Evolutionary conservation across 106 monocot genomes (phyloP).

Genomic region (Vanilla planifolia): DNA sequence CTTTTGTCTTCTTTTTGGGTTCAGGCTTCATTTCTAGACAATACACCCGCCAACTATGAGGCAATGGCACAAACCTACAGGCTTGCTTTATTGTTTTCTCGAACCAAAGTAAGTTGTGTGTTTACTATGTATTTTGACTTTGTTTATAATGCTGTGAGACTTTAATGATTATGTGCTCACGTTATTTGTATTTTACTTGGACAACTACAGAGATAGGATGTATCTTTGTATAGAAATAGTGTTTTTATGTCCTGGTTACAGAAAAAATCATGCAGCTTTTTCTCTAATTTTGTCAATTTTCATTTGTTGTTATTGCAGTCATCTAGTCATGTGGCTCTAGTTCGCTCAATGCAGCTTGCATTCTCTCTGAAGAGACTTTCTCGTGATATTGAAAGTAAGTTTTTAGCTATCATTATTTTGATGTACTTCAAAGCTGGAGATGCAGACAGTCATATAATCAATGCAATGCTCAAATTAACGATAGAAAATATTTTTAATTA

Average conservation of each 20-base stretch:
- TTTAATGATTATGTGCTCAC: neutral
- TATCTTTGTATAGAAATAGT: too few relatives aligned
- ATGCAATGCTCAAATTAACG: too few relatives aligned
- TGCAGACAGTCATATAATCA: too few relatives aligned
- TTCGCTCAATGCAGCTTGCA: constrained; percentile 82
- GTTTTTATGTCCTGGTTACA: neutral
- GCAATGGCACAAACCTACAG: constrained; percentile 78
- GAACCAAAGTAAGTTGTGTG: constrained; percentile 43
- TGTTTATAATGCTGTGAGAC: neutral
- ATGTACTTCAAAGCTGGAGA: too few relatives aligned
- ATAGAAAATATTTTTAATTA: too few relatives aligned
- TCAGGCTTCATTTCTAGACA: constrained; percentile 63
- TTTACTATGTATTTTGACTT: neutral
- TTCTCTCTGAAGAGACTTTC: constrained; percentile 81
- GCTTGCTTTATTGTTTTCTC: constrained; percentile 56
- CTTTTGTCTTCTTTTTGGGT: constrained; percentile 89
- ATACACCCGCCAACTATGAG: constrained; percentile 71
- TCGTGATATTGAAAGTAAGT: constrained; percentile 61
- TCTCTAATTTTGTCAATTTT: constrained; percentile 2
- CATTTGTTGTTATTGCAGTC: constrained; percentile 40
- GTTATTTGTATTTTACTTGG: neutral
- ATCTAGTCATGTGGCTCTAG: constrained; percentile 56
- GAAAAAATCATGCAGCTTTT: neutral
- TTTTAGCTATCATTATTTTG: neutral
- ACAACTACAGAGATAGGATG: neutral